Evolutionary conservation across 2,329 filamentous ascomycete genomes (phyloP), one percentile per base, ranked within the genome.

Genomic region (Zymoseptoria passerinii): DNA sequence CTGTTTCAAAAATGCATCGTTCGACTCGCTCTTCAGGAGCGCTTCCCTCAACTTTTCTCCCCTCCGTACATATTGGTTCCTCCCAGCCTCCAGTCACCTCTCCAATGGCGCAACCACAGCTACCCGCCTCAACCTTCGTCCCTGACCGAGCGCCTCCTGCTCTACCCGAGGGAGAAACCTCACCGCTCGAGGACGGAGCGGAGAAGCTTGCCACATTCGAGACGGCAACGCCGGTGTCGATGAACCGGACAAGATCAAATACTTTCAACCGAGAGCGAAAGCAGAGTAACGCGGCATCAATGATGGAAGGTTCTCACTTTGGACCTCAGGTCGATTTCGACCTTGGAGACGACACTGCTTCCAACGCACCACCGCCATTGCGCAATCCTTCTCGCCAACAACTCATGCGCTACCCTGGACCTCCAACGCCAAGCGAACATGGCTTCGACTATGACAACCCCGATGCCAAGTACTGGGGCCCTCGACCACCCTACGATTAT

Each of bases 371-470:
- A 19, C 58, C 59, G 19, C 64, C 66, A 4, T 59, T 59, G 48
- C 58, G 64, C 8, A 58, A 62, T 50, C 65, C 64, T n/a, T 67
- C 65, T 35, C 56, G 65, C 23, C 65, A 66, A 53, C 61, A 62
- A 48, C 57, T 68, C 49, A 66, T 64, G 60, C 61, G 66, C 50
- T 68, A 58, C 51, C 63, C 60, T 19, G 63, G 61, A 19, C 51
- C 51, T 4, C 50, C 58, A 10, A 58, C 65, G 18, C 58, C 56
- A 6, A 65, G 58, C 54, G 66, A 67, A 18, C 65, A 62, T 53
- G 66, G 67, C n/a, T 66, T 62, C 55, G 65, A 58, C 13, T 64
- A 52, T n/a, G 63, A 68, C 27, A 62, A 67, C 28, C 56, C 54
- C 6, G 59, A 59, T n/a, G 65, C 67, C 7, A 58, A 61, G 27